These are phyloP conservation scores for Suillus tomentosus DNA, from an alignment of 768 basidiomycete genomes.

Conservation along the genomic window DNA sequence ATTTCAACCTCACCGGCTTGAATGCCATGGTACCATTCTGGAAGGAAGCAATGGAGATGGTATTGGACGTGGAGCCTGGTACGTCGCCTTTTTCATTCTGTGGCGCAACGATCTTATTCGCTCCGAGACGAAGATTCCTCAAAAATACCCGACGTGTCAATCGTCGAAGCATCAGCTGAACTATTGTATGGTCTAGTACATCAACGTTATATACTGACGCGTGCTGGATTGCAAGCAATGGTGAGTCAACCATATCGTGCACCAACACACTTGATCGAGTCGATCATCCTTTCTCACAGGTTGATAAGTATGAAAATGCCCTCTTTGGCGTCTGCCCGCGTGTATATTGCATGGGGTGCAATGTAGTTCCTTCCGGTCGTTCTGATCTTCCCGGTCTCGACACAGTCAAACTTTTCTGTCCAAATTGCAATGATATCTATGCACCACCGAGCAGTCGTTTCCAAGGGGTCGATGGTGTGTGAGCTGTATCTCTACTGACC, in stretches of 20 bases:
- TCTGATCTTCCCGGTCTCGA: constrained; percentile 95
- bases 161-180: constrained; percentile 97
- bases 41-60: constrained; percentile 99
- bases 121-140: constrained; percentile 81
- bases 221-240: constrained; percentile 93
- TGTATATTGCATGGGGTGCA: constrained; percentile 87
- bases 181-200: constrained; percentile 97
- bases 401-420: constrained; percentile 97
- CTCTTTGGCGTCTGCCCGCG: constrained; percentile 95
- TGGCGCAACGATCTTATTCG: constrained; percentile 21
- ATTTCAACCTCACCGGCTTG: constrained; percentile 97
- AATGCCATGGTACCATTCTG: constrained; percentile 97
- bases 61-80: constrained; percentile 99
- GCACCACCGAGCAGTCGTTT: constrained; percentile 94
- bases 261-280: constrained; percentile 17
- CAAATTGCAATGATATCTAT: constrained; percentile 97
- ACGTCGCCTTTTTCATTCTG: constrained; percentile 32
- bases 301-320: constrained; percentile 92
- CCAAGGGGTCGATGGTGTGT: constrained; percentile 91
- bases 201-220: constrained; percentile 95
- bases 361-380: constrained; percentile 93
- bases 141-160: constrained; percentile 98
- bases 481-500: constrained; percentile 12
- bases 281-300: constrained; percentile 47
- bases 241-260: constrained; percentile 43